phyloP scores from a whole-genome alignment of 306 rosid genomes.

The Acacia acuminata region DNA sequence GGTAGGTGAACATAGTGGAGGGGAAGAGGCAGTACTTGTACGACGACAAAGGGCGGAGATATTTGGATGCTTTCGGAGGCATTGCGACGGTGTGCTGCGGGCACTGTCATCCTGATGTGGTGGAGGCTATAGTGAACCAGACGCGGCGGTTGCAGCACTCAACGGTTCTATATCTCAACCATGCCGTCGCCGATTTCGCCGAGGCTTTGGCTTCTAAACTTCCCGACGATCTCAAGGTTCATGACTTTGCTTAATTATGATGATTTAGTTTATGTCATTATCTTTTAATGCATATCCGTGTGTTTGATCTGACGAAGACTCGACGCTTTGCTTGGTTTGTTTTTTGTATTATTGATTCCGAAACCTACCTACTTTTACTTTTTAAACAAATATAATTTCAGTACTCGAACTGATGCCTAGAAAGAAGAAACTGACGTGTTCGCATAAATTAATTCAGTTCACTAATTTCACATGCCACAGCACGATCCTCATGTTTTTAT shows the following conservation, averaged over 20 bases:
- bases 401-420: neutral
- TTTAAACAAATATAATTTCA: too few relatives aligned
- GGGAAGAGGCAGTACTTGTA: constrained; percentile 87
- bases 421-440: neutral
- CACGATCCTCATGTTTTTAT: neutral
- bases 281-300: neutral
- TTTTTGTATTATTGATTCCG: neutral
- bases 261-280: too few relatives aligned
- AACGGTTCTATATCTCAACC: constrained; percentile 81
- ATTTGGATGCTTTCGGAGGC: constrained; percentile 88
- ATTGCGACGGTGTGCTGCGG: constrained; percentile 97
- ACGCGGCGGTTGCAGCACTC: constrained; percentile 79
- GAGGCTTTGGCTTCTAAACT: constrained; percentile 82
- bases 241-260: neutral
- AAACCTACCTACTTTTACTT: neutral
- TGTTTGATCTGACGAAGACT: neutral
- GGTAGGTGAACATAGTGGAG: constrained; percentile 77
- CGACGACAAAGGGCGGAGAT: constrained; percentile 86
- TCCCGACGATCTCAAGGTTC: constrained; percentile 88
- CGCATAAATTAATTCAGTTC: neutral
- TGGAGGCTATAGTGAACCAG: constrained; percentile 74
- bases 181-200: constrained; percentile 77
- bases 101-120: constrained; percentile 95
- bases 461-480: neutral
- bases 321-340: neutral